phyloP scores from a whole-genome alignment of 768 basidiomycete species.

The Lyophyllum atratum region DNA sequence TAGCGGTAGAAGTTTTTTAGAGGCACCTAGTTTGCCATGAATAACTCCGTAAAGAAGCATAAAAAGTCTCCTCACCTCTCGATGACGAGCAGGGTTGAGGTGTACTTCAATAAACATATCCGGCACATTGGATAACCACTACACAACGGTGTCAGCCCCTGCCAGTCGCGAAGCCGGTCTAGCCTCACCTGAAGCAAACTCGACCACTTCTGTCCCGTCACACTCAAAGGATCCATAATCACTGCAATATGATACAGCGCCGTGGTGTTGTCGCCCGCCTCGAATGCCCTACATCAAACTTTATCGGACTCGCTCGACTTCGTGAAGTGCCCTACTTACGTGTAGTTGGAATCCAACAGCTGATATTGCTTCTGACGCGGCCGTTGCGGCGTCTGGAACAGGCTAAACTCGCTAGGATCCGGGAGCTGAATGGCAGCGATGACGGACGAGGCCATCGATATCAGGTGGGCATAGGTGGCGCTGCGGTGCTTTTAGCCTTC shows the following conservation, averaged over 20 bases:
- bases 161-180: not conserved
- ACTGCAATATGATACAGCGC: constrained; percentile 73
- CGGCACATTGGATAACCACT: constrained; percentile 70
- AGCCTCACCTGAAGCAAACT: constrained; percentile 67
- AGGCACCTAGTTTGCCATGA: constrained; percentile 59
- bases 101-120: constrained; percentile 75
- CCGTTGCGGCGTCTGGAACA: constrained; percentile 66
- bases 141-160: not conserved
- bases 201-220: constrained; percentile 85
- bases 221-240: constrained; percentile 84
- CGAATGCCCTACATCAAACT: constrained; percentile 56
- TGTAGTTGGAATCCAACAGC: constrained; percentile 58
- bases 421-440: constrained; percentile 70
- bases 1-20: constrained; percentile 93
- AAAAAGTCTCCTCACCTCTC: constrained; percentile 54
- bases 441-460: constrained; percentile 70
- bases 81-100: constrained; percentile 67
- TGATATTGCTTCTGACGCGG: constrained; percentile 65
- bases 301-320: not conserved
- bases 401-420: constrained; percentile 70
- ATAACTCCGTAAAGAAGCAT: not conserved
- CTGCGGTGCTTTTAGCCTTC: constrained; percentile 34
- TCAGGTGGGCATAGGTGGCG: constrained; percentile 54
- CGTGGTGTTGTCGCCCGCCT: constrained; percentile 64
- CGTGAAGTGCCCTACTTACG: constrained; percentile 46